phyloP scores from a whole-genome alignment of 352 stramenopile species.

The Phytophthora fragariaefolia region DNA sequence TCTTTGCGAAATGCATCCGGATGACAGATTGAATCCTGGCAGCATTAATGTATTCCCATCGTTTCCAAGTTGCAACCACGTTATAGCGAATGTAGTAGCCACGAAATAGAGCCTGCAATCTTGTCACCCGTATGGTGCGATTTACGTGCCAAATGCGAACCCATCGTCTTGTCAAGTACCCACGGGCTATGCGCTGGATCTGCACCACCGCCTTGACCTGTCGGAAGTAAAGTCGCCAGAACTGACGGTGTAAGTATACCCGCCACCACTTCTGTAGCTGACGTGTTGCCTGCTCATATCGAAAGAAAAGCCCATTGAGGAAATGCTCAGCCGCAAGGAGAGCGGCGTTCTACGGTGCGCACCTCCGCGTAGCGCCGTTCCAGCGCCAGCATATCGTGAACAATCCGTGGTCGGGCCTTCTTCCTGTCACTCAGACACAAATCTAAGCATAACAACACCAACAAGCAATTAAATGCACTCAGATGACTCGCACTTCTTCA shows the following conservation, averaged over 20 bases:
- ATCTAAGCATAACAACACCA: not conserved
- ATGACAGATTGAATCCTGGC: slow-evolving; percentile 72
- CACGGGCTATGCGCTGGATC: slow-evolving; percentile 63
- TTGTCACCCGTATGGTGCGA: slow-evolving; percentile 51
- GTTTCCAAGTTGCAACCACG: slow-evolving; percentile 54
- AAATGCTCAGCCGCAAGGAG: not conserved
- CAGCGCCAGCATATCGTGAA: slow-evolving; percentile 76
- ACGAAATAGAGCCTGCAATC: slow-evolving; percentile 67
- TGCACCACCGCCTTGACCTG: slow-evolving; percentile 49
- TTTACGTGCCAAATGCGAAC: slow-evolving; percentile 65
- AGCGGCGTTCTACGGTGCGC: not conserved
- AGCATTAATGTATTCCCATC: slow-evolving; percentile 68
- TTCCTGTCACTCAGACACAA: slow-evolving; percentile 36
- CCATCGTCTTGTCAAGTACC: slow-evolving; percentile 57
- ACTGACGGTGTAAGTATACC: slow-evolving; percentile 40
- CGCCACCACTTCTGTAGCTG: slow-evolving; percentile 72
- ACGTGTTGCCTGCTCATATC: slow-evolving; percentile 37
- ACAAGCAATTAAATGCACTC: not conserved
- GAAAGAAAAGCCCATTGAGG: not conserved
- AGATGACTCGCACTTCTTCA: slow-evolving; percentile 43
- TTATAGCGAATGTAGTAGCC: slow-evolving; percentile 53
- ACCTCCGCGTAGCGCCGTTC: slow-evolving; percentile 63
- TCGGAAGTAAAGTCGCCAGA: slow-evolving; percentile 55
- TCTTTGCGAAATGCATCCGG: slow-evolving; percentile 51
- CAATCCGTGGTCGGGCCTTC: slow-evolving; percentile 58